A percentile compares a stretch with the other conserved stretches of the same genome.
phyloP scores from a whole-genome alignment of 1,139 yeast species.

The Yamadazyma songkhlaensis region DNA sequence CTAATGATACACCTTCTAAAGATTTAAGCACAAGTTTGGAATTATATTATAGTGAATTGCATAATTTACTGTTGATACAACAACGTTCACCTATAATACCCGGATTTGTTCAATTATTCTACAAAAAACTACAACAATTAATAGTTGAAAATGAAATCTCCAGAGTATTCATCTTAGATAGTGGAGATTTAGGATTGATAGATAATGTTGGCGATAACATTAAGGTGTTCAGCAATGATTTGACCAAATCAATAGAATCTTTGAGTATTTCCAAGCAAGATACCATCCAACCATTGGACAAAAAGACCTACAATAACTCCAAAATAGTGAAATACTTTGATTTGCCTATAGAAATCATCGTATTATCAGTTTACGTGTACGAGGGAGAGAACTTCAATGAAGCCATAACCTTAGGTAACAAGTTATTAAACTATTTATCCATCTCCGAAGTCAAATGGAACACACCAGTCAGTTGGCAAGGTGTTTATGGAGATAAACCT shows the following conservation, averaged over 20 bases:
- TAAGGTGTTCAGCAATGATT: constrained; percentile 30
- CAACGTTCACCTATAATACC: constrained; percentile 84
- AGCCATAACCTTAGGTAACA: constrained; percentile 55
- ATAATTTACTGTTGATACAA: constrained; percentile 59
- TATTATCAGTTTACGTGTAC: constrained; percentile 57
- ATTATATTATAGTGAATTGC: constrained; percentile 40
- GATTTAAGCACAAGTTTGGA: constrained; percentile 59
- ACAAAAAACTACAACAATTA: constrained; percentile 35
- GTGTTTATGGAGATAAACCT: constrained; percentile 75
- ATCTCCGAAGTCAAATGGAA: constrained; percentile 29
- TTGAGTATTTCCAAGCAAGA: constrained; percentile 13
- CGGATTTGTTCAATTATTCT: constrained; percentile 51
- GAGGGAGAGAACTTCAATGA: constrained; percentile 89
- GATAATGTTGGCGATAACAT: constrained; percentile 23
- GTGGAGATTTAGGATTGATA: constrained; percentile 63
- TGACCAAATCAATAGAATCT: constrained; percentile 29
- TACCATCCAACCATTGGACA: constrained; percentile 1
- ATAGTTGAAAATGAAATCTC: constrained; percentile 38
- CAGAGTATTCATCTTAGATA: constrained; percentile 60
- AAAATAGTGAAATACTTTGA: constrained; percentile 16
- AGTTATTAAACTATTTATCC: constrained; percentile 28
- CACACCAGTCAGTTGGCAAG: constrained; percentile 77
- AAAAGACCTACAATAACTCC: constrained; percentile 14
- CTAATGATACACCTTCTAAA: constrained; percentile 37
- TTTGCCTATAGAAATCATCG: constrained; percentile 6